A percentile compares a stretch with the other conserved stretches of the same genome.
Conservation (phyloP, 106 monocot species). For the Ottelia alismoides region DNA sequence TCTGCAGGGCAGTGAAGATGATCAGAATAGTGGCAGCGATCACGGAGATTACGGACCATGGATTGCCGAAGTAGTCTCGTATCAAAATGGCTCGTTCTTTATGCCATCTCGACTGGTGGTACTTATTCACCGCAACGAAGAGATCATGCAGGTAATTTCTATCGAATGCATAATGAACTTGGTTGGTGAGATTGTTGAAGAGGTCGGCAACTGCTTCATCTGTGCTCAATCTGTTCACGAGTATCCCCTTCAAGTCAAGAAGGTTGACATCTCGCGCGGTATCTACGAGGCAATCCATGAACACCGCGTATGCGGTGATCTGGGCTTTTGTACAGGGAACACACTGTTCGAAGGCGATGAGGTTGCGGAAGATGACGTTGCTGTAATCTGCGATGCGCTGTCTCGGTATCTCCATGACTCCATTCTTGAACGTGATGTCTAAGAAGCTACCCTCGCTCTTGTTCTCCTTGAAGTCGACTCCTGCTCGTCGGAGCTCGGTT, state of each 20-base stretch:
- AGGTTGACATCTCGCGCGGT: background rate
- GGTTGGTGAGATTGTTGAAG: background rate
- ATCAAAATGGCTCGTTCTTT: background rate
- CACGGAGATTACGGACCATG: too few relatives aligned
- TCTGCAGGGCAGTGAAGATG: too few relatives aligned
- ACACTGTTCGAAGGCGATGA: constrained; percentile 32
- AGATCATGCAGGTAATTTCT: background rate
- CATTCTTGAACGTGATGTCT: constrained; percentile 15
- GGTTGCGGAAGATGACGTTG: constrained; percentile 9
- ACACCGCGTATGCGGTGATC: constrained; percentile 4
- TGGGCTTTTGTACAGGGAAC: background rate
- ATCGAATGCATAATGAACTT: background rate
- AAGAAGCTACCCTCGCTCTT: constrained; percentile 8
- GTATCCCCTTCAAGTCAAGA: background rate
- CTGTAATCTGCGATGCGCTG: constrained; percentile 7
- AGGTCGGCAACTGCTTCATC: background rate
- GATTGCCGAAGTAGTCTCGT: too few relatives aligned
- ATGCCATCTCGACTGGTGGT: background rate
- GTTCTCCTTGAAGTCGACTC: constrained; percentile 13
- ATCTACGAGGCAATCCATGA: background rate
- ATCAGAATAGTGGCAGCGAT: too few relatives aligned
- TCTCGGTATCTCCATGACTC: constrained; percentile 16
- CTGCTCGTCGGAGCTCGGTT: constrained; percentile 7
- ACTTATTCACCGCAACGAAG: background rate
- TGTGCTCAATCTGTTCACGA: background rate